Percentiles rank a stretch among this genome's conserved stretches.
Evolutionary conservation across 2,329 filamentous ascomycete species (phyloP).

Genomic region (Huntiella bhutanensis): DNA sequence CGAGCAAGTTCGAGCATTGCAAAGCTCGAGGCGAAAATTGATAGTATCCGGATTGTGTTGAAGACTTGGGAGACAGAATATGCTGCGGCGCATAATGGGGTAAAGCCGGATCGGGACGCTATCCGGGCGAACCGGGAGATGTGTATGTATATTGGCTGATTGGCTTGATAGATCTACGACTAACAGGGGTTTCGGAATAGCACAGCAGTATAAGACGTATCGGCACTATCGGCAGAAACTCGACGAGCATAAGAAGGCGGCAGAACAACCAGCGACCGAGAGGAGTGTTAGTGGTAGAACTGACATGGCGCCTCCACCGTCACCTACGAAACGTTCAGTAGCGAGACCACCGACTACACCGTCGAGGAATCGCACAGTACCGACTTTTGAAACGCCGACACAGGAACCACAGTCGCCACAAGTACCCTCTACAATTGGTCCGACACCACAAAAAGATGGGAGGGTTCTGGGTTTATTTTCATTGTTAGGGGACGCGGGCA

Average conservation of each 20-base stretch:
- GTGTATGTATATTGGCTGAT: constrained; percentile 27
- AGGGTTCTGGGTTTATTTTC: constrained; percentile 63
- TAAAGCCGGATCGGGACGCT: constrained; percentile 53
- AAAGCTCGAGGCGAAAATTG: constrained; percentile 30
- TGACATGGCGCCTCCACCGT: constrained; percentile 20
- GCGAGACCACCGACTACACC: too few species aligned
- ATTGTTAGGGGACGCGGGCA: constrained; percentile 33
- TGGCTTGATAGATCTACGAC: too few species aligned
- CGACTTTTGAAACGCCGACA: constrained; percentile 31
- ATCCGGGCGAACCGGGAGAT: constrained; percentile 57
- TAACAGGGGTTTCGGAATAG: too few species aligned
- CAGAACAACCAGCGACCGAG: too few species aligned
- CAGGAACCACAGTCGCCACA: constrained; percentile 30
- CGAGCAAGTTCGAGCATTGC: constrained; percentile 15
- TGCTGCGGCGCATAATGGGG: constrained; percentile 39
- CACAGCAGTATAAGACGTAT: too few species aligned
- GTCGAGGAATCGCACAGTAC: constrained; percentile 18
- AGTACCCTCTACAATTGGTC: constrained; percentile 45
- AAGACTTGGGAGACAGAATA: constrained; percentile 60
- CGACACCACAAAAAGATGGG: constrained; percentile 64
- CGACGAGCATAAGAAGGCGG: too few species aligned
- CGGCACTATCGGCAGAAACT: too few species aligned
- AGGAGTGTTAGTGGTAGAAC: constrained; percentile 1
- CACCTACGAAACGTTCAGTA: constrained; percentile 29
- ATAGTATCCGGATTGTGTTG: constrained; percentile 44